These are phyloP conservation scores for Begonia masoniana DNA, from an alignment of 306 rosid genomes.

Conservation along the genomic window DNA sequence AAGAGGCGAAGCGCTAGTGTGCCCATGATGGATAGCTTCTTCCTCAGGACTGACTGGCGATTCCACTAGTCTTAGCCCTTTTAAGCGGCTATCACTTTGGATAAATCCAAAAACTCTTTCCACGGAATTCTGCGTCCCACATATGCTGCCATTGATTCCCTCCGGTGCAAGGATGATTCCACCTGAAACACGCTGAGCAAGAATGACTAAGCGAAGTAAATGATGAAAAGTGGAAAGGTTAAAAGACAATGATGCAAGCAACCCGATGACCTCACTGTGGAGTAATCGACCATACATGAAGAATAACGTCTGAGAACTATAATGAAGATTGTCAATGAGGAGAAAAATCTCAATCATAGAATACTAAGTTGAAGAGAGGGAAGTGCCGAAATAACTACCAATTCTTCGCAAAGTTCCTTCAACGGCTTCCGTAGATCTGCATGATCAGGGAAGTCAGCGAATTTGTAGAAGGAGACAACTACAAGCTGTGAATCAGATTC, in stretches of 20 bases:
- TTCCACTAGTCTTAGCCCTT: constrained; percentile 60
- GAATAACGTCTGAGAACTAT: no score
- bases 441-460: constrained; percentile 68
- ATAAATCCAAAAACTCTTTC: constrained; percentile 61
- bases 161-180: constrained; percentile 86
- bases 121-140: constrained; percentile 66
- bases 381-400: constrained; percentile 32
- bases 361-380: neutral
- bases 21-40: constrained; percentile 89
- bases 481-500: constrained; percentile 25
- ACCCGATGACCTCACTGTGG: no score
- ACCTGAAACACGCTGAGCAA: constrained; percentile 87
- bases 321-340: neutral
- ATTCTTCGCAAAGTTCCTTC: constrained; percentile 67
- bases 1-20: constrained; percentile 65
- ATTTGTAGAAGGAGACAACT: constrained; percentile 87
- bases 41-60: constrained; percentile 91
- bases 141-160: constrained; percentile 93
- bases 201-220: constrained; percentile 47
- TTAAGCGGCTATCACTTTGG: constrained; percentile 44
- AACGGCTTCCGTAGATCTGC: constrained; percentile 58
- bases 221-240: neutral
- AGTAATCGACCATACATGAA: no score
- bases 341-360: neutral
- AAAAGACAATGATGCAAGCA: neutral